A percentile compares a stretch with the other conserved stretches of the same genome.
Conservation (phyloP, 1,284 basidiomycete species). For the Rhodofomes roseus region DNA sequence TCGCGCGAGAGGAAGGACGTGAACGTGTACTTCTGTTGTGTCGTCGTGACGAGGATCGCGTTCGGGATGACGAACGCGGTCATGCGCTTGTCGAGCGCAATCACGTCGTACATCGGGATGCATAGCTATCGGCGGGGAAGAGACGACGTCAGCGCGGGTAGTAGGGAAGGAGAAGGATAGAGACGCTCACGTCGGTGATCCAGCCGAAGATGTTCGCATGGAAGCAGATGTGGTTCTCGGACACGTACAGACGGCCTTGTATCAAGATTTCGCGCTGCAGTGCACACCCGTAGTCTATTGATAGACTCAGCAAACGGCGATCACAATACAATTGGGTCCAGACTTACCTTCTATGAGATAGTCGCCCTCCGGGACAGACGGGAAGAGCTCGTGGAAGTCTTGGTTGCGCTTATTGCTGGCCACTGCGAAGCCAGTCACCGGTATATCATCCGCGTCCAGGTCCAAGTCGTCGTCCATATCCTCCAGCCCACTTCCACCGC, state of each 20-base stretch:
- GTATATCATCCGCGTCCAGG: constrained; percentile 67
- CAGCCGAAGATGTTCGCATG: constrained; percentile 99
- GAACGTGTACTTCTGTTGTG: constrained; percentile 85
- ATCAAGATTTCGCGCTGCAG: constrained; percentile 95
- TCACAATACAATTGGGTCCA: background rate
- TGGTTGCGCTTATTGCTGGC: constrained; percentile 93
- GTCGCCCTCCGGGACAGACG: constrained; percentile 88
- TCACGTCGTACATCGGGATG: constrained; percentile 90
- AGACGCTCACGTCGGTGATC: constrained; percentile 83
- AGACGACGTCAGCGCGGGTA: constrained; percentile 9
- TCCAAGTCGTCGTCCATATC: constrained; percentile 43
- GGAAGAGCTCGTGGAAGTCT: constrained; percentile 95
- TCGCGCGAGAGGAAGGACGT: constrained; percentile 96
- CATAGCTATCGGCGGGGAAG: constrained; percentile 57
- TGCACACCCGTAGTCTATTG: constrained; percentile 92
- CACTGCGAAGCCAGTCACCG: constrained; percentile 92
- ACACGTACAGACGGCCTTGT: constrained; percentile 95
- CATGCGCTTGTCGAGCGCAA: constrained; percentile 93
- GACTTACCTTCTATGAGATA: constrained; percentile 93
- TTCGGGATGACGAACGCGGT: constrained; percentile 99
- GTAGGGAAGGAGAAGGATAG: background rate
- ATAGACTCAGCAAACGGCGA: constrained; percentile 9
- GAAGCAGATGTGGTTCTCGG: constrained; percentile 98
- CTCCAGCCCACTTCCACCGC: constrained; percentile 18
- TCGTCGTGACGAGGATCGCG: constrained; percentile 88